These are phyloP conservation scores for Chlamydomonas incerta DNA, from an alignment of 139 green algal species.

Conservation along the genomic window DNA sequence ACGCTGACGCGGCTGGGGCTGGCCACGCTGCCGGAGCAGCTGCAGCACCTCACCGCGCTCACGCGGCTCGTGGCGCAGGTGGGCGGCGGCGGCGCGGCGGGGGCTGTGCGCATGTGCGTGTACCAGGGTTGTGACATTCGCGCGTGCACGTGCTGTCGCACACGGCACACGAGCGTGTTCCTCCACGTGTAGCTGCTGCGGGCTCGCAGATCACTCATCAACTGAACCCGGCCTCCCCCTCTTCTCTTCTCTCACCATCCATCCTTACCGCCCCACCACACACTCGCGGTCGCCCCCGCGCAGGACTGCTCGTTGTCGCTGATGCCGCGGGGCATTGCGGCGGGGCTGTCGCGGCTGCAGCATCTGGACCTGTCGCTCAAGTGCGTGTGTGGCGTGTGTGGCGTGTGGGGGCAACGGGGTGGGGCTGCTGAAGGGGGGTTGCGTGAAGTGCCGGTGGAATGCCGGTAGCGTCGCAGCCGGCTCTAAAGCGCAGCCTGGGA, in stretches of 20 bases:
- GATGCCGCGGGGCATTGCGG: background rate
- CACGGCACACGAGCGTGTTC: no score
- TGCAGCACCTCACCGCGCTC: constrained; percentile 7
- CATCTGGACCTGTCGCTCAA: constrained; percentile 30
- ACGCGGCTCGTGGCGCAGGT: constrained; percentile 28
- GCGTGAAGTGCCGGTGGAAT: no score
- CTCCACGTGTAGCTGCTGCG: no score
- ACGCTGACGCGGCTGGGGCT: constrained; percentile 11
- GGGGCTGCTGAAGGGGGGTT: no score
- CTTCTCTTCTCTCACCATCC: no score
- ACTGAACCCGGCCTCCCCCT: no score
- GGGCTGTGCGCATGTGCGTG: background rate
- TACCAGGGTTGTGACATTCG: background rate
- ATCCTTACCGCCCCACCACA: no score
- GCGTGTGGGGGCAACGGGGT: background rate
- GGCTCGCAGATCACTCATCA: no score
- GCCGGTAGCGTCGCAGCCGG: no score
- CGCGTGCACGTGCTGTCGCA: no score
- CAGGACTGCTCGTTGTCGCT: constrained; percentile 39
- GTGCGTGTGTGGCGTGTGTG: background rate
- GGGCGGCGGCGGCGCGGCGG: background rate
- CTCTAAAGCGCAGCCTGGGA: no score
- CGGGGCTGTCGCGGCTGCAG: constrained; percentile 14
- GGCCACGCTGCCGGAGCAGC: constrained; percentile 24
- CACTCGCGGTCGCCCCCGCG: no score